Percentiles rank a stretch among this genome's conserved stretches.
These are phyloP conservation scores for Podaxis sp. DNA, from an alignment of 768 basidiomycete genomes.

Conservation along the genomic window DNA sequence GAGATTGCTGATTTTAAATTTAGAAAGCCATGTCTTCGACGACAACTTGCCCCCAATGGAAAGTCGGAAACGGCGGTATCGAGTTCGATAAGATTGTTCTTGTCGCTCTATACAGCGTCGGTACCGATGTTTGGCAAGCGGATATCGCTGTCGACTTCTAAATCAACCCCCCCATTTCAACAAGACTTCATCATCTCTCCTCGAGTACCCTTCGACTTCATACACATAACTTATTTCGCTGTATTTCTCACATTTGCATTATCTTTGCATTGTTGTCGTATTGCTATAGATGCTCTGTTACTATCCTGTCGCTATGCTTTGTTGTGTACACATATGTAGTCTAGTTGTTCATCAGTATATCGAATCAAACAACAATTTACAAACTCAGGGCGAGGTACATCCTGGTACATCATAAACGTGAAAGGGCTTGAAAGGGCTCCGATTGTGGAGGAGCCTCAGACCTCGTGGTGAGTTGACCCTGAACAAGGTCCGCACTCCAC, in stretches of 20 bases:
- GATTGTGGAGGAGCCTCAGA: not conserved
- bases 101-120: constrained; percentile 40
- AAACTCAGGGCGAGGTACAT: not conserved
- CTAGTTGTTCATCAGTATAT: not conserved
- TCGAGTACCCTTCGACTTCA: not conserved
- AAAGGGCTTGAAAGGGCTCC: too few species aligned
- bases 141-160: constrained; percentile 42
- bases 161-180: not conserved
- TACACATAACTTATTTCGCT: not conserved
- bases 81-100: constrained; percentile 44
- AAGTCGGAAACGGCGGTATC: constrained; percentile 33
- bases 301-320: not conserved
- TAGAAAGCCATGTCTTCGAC: constrained; percentile 18
- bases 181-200: not conserved
- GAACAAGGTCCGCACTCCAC: not conserved
- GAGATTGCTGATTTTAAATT: not conserved
- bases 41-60: constrained; percentile 30
- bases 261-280: not conserved
- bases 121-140: constrained; percentile 50
- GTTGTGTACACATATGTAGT: not conserved
- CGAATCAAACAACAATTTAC: not conserved
- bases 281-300: not conserved
- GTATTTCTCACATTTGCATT: not conserved
- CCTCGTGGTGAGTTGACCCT: not conserved
- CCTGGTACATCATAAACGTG: too few species aligned